phyloP scores from a whole-genome alignment of 2,329 filamentous ascomycete genomes.

The Xylaria sp. region DNA sequence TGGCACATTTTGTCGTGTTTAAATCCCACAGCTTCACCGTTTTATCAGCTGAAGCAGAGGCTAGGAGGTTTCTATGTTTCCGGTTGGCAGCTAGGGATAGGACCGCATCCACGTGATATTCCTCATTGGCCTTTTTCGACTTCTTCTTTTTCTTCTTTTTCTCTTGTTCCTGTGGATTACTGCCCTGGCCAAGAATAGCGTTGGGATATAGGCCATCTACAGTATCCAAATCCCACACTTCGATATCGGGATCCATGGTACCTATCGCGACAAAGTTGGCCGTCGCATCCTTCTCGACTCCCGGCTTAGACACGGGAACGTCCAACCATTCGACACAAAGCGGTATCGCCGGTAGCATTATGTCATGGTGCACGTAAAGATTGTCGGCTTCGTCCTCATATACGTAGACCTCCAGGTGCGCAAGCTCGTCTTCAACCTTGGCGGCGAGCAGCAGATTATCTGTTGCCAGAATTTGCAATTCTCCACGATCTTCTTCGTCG shows the following conservation, averaged over 20 bases:
- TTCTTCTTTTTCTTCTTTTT: conserved; percentile 84
- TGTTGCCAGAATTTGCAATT: conserved; percentile 89
- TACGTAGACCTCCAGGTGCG: conserved; percentile 95
- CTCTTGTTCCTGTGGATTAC: conserved; percentile 62
- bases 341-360: conserved; percentile 97
- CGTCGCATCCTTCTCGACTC: conserved; percentile 69
- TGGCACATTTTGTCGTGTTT: conserved; percentile 89
- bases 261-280: conserved; percentile 96
- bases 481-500: conserved; percentile 89
- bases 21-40: conserved; percentile 99
- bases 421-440: conserved; percentile 96
- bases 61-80: conserved; percentile 91
- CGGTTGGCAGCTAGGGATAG: conserved; percentile 92
- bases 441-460: conserved; percentile 94
- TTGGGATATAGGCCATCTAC: conserved; percentile 99
- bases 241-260: conserved; percentile 98
- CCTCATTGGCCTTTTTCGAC: conserved; percentile 85
- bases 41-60: conserved; percentile 94
- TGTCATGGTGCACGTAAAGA: conserved; percentile 98
- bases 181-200: conserved; percentile 86
- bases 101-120: conserved; percentile 94
- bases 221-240: conserved; percentile 96
- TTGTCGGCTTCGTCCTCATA: conserved; percentile 97
- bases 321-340: conserved; percentile 97
- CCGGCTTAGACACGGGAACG: conserved; percentile 81